phyloP scores from a whole-genome alignment of 306 rosid species.

The Cyclanthera cordifolia region DNA sequence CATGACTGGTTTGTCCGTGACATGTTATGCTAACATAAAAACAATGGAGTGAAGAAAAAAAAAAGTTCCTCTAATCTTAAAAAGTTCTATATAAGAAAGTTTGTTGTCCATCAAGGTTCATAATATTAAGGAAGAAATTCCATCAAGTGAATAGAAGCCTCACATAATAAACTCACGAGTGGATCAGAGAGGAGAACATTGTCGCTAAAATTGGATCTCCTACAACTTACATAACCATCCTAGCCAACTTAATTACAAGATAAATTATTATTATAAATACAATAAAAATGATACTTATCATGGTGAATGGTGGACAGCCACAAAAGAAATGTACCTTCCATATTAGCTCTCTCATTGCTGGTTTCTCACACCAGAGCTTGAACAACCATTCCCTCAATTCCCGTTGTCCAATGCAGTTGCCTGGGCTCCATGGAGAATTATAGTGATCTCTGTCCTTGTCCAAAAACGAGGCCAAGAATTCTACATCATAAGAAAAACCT shows the following conservation, averaged over 20 bases:
- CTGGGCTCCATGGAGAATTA: conserved; percentile 70
- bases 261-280: neutral
- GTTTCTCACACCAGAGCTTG: conserved; percentile 75
- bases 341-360: conserved; percentile 62
- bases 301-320: neutral
- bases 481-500: conserved; percentile 72
- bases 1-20: neutral
- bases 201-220: neutral
- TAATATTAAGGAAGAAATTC: no score
- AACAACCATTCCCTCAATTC: conserved; percentile 91
- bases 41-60: neutral
- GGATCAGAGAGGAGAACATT: neutral
- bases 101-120: no score
- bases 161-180: neutral
- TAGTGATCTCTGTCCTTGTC: conserved; percentile 87
- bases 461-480: conserved; percentile 62
- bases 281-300: neutral
- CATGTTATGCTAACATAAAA: neutral
- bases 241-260: neutral
- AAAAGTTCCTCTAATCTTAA: neutral
- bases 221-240: neutral
- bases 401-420: conserved; percentile 86
- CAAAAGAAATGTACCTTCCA: conserved; percentile 59
- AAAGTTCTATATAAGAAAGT: neutral
- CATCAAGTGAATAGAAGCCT: neutral